A percentile compares a stretch with the other conserved stretches of the same genome.
These are phyloP conservation scores for Entoloma clypeatum DNA, from an alignment of 1,284 basidiomycete species.

Conservation along the genomic window DNA sequence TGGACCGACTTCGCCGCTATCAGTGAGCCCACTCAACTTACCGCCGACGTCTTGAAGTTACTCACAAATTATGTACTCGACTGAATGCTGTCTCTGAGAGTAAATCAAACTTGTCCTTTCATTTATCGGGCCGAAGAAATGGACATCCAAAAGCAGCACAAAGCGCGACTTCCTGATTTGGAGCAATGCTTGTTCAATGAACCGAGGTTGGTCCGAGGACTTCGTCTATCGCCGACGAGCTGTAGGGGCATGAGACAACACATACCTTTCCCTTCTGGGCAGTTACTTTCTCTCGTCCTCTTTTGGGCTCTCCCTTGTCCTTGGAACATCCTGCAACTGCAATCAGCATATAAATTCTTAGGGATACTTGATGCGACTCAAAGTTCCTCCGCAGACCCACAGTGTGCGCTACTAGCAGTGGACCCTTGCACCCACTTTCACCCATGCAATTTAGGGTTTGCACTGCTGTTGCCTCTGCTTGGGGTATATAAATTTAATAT, in stretches of 20 bases:
- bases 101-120: constrained; percentile 16
- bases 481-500: constrained; percentile 20
- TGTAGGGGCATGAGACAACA: too few relatives aligned
- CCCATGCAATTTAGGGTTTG: constrained; percentile 29
- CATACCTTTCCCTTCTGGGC: constrained; percentile 15
- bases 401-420: constrained; percentile 1
- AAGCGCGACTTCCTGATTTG: too few relatives aligned
- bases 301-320: constrained; percentile 22
- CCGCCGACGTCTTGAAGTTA: too few relatives aligned
- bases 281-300: constrained; percentile 19
- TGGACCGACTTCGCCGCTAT: too few relatives aligned
- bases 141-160: too few relatives aligned
- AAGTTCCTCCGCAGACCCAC: constrained; percentile 14
- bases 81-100: too few relatives aligned
- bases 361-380: constrained; percentile 7
- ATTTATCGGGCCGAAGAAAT: background rate
- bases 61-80: too few relatives aligned
- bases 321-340: background rate
- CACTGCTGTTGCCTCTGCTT: constrained; percentile 24
- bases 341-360: constrained; percentile 12
- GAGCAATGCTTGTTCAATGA: too few relatives aligned
- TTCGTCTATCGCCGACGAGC: too few relatives aligned
- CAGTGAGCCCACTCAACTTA: too few relatives aligned
- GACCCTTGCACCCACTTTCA: background rate
- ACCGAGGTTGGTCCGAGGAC: too few relatives aligned